Percentiles rank a stretch among this genome's conserved stretches.
These are phyloP conservation scores for Tuber umbilicatum DNA, from an alignment of 495 filamentous ascomycete genomes.

Conservation along the genomic window DNA sequence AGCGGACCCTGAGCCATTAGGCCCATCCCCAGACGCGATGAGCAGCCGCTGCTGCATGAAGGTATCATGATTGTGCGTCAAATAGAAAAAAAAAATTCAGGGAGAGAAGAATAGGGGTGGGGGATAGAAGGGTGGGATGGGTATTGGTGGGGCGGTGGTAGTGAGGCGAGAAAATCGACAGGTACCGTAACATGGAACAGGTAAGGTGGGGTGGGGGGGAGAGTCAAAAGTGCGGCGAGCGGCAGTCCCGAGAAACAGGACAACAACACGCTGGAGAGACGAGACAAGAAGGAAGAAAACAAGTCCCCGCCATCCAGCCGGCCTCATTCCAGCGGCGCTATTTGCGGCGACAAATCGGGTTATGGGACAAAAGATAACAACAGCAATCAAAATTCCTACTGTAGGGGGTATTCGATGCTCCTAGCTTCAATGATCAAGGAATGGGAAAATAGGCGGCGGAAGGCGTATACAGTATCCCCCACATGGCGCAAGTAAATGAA, in stretches of 20 bases:
- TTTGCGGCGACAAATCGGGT: background rate
- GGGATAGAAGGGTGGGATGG: background rate
- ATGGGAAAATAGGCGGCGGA: background rate
- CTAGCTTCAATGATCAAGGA: background rate
- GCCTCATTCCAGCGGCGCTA: background rate
- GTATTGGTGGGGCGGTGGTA: background rate
- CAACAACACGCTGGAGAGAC: background rate
- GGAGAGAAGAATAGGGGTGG: background rate
- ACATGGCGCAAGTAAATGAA: background rate
- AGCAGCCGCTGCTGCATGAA: conserved; percentile 36
- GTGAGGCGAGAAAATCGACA: background rate
- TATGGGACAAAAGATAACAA: background rate
- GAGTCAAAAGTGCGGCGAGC: background rate
- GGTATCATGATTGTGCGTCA: conserved; percentile 29
- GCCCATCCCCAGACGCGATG: conserved; percentile 29
- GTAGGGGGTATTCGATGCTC: background rate
- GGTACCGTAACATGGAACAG: background rate
- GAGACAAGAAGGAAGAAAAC: background rate
- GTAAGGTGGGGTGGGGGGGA: background rate
- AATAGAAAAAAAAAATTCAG: background rate
- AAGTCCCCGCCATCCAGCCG: background rate
- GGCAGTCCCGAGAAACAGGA: background rate
- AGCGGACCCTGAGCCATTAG: conserved; percentile 32
- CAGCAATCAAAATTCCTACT: background rate
- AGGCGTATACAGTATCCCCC: background rate